A percentile compares a stretch with the other conserved stretches of the same genome.
phyloP scores from a whole-genome alignment of 208 protist genomes.

The Angomonas desouzai region DNA sequence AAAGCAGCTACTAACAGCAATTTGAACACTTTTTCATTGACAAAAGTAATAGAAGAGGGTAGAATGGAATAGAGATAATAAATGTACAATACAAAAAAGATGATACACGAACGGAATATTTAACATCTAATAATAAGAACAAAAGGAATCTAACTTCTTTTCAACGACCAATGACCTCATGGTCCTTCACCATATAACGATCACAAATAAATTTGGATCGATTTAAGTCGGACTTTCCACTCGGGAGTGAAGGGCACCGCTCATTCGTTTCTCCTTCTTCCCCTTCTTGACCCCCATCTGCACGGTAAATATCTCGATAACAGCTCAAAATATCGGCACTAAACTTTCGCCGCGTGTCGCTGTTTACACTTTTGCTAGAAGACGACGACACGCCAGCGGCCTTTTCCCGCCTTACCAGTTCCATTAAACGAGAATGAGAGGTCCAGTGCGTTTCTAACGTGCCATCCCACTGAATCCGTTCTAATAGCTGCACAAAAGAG shows the following conservation, averaged over 20 bases:
- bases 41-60: too few species aligned
- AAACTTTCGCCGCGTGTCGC: neutral
- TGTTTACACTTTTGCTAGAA: neutral
- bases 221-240: neutral
- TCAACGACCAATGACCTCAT: constrained; percentile 29
- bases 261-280: neutral
- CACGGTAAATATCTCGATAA: constrained; percentile 1
- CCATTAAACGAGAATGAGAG: neutral
- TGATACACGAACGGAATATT: too few species aligned
- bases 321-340: neutral
- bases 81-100: too few species aligned
- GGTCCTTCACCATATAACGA: constrained; percentile 18
- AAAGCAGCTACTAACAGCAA: too few species aligned
- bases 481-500: neutral
- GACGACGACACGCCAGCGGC: neutral
- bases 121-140: too few species aligned
- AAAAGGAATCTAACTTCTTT: constrained; percentile 60
- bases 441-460: neutral
- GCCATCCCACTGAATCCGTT: constrained; percentile 7
- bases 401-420: neutral
- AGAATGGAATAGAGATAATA: too few species aligned
- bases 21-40: too few species aligned
- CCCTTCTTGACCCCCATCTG: neutral
- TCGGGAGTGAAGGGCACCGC: neutral
- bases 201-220: neutral